Evolutionary conservation across 2,329 filamentous ascomycete genomes (phyloP).

Genomic region (Zopfia rhizophila): DNA sequence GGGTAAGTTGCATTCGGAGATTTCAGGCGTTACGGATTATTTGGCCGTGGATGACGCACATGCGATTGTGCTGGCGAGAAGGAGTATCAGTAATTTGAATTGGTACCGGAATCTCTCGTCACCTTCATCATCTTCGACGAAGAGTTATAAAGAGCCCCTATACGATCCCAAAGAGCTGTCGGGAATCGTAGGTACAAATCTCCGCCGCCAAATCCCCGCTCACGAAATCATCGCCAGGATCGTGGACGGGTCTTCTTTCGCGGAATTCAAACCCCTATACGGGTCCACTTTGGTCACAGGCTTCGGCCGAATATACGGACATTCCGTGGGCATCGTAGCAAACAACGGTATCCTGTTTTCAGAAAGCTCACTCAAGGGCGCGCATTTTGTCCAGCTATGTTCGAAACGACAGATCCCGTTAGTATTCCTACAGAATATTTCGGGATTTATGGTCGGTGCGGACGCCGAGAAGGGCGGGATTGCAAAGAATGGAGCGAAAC

Average conservation of each 20-base stretch:
- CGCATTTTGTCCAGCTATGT: slow-evolving; percentile 97
- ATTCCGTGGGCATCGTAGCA: slow-evolving; percentile 90
- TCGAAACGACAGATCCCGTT: slow-evolving; percentile 88
- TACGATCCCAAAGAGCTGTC: slow-evolving; percentile 82
- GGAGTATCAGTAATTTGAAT: slow-evolving; percentile 89
- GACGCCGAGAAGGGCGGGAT: slow-evolving; percentile 95
- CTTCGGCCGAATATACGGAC: slow-evolving; percentile 89
- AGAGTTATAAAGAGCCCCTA: slow-evolving; percentile 75
- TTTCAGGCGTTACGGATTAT: slow-evolving; percentile 95
- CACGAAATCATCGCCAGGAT: slow-evolving; percentile 93
- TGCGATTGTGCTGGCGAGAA: slow-evolving; percentile 83
- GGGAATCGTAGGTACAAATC: slow-evolving; percentile 90
- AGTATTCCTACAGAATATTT: slow-evolving; percentile 95
- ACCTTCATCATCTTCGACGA: slow-evolving; percentile 48
- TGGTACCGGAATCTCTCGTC: slow-evolving; percentile 69
- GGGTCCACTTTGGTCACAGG: slow-evolving; percentile 88
- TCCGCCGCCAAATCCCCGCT: slow-evolving; percentile 84
- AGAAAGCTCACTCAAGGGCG: slow-evolving; percentile 87
- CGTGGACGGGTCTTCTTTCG: slow-evolving; percentile 88
- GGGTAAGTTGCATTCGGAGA: slow-evolving; percentile 86
- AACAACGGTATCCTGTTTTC: slow-evolving; percentile 97
- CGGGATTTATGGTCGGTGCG: slow-evolving; percentile 96
- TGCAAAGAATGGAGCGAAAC: slow-evolving; percentile 96
- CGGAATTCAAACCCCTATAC: slow-evolving; percentile 94
- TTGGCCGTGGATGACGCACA: slow-evolving; percentile 94